Evolutionary conservation across 2,329 filamentous ascomycete species (phyloP), one percentile per base, ranked within the genome.

Genomic region (Spiromastix sp.): DNA sequence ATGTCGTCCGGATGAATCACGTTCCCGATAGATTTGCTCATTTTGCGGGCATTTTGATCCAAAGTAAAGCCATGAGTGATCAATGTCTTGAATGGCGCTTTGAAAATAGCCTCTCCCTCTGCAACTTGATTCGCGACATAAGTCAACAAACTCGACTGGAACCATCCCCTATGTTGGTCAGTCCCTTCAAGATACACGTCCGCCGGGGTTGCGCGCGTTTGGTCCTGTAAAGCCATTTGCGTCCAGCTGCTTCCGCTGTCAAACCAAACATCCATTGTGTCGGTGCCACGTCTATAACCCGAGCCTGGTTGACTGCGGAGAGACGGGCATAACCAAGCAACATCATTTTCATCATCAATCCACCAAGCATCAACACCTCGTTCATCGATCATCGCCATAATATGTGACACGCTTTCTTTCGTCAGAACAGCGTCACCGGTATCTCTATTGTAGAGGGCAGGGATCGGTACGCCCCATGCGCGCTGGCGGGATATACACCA

Each of bases 191-290:
- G 72, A 54, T 93, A 96, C 16, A 96, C 72, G 55, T 98, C 86
- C 1, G 85, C 85, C 16, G 54, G 57, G 25, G 48, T 51, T 16
- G 46, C 52, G 9, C 51, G 47, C 15, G 40, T 44, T 29, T 50
- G 49, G 6, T 47, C 51, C 17, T 58, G 56, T 3, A 46, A 42
- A 37, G 56, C 52, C 22, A 73, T 61, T 22, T 64, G 63, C 2
- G 72, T 81, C 91, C 91, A 98, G 51, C 85, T 94, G 32, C 83
- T 94, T 4, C 91, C 91, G 46, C 91, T 96, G 57, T 98, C 91
- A 48, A 98, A 98, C 91, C 91, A 98, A 7, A 98, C 91, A 57
- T 98, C 91, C 91, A 98, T 98, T 0, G 91, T 98, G 51, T 98
- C 91, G 28, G 70, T 83, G 10, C 89, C 89, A 42, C 91, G 80